phyloP scores from a whole-genome alignment of 164 flowering plant genomes.

The Aristolochia fimbriata region DNA sequence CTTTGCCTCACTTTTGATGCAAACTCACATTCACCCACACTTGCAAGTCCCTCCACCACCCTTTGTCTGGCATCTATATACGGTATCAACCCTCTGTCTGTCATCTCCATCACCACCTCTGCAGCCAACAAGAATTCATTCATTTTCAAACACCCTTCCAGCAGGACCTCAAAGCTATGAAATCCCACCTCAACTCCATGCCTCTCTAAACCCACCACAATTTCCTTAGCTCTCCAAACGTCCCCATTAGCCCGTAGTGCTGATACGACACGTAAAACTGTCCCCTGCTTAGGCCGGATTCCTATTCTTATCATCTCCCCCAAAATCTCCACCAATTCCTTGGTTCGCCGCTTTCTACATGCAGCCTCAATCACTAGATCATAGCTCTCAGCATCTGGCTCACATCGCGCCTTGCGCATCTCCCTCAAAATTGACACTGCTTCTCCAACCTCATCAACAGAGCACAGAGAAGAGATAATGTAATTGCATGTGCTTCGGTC shows the following conservation, averaged over 20 bases:
- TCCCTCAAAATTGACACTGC: slow-evolving; percentile 40
- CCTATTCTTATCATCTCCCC: slow-evolving; percentile 58
- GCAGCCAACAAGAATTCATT: slow-evolving; percentile 52
- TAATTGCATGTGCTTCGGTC: slow-evolving; percentile 62
- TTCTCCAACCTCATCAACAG: slow-evolving; percentile 43
- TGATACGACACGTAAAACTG: slow-evolving; percentile 27
- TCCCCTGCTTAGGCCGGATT: slow-evolving; percentile 46
- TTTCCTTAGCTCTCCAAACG: slow-evolving; percentile 41
- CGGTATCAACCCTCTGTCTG: slow-evolving; percentile 62
- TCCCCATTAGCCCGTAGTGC: slow-evolving; percentile 53
- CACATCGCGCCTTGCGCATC: slow-evolving; percentile 49
- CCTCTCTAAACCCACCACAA: slow-evolving; percentile 54
- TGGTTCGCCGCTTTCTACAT: slow-evolving; percentile 26
- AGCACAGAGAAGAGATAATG: slow-evolving; percentile 51
- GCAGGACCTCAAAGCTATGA: slow-evolving; percentile 45
- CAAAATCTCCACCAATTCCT: slow-evolving; percentile 32
- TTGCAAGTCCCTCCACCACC: slow-evolving; percentile 52
- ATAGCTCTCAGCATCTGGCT: slow-evolving; percentile 59
- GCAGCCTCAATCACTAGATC: slow-evolving; percentile 35
- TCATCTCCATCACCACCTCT: slow-evolving; percentile 55
- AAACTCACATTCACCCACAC: slow-evolving; percentile 43
- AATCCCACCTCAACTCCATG: slow-evolving; percentile 39
- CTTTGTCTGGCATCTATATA: slow-evolving; percentile 49
- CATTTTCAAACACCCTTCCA: slow-evolving; percentile 63
- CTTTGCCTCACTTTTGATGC: slow-evolving; percentile 53